phyloP scores from a whole-genome alignment of 768 basidiomycete genomes.

The Naematelia encephala region DNA sequence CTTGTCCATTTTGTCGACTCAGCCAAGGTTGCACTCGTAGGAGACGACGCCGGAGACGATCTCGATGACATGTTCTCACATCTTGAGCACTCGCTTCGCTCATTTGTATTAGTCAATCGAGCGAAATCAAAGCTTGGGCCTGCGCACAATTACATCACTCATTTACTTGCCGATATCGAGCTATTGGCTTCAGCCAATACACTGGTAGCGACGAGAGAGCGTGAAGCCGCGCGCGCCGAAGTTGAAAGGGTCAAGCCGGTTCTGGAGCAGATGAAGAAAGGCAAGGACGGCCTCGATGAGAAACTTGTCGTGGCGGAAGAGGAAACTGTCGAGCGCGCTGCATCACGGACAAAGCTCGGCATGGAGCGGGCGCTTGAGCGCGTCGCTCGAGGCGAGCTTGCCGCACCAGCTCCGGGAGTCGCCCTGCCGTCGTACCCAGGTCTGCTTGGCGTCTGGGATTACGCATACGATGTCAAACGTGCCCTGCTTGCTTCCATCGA shows the following conservation, averaged over 20 bases:
- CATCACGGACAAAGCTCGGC: conserved; percentile 58
- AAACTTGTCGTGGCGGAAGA: conserved; percentile 78
- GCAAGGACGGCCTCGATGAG: conserved; percentile 72
- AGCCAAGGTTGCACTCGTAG: conserved; percentile 54
- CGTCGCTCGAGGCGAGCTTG: conserved; percentile 71
- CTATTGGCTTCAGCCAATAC: conserved; percentile 80
- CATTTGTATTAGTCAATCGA: conserved; percentile 92
- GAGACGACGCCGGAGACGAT: conserved; percentile 56
- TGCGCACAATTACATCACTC: conserved; percentile 81
- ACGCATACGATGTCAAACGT: conserved; percentile 72
- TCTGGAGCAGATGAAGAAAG: conserved; percentile 78
- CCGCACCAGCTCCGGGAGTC: conserved; percentile 28
- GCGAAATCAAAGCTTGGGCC: conserved; percentile 95
- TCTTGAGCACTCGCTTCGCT: conserved; percentile 82
- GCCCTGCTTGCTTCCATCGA: conserved; percentile 78
- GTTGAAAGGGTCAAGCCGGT: conserved; percentile 70
- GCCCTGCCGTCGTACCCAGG: conserved; percentile 77
- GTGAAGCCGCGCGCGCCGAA: conserved; percentile 67
- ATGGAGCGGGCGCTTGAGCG: conserved; percentile 69
- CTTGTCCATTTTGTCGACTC: conserved; percentile 99
- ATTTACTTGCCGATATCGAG: conserved; percentile 86
- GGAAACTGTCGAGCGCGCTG: conserved; percentile 59
- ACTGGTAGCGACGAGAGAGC: conserved; percentile 76
- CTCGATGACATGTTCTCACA: conserved; percentile 65
- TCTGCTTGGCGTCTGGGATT: conserved; percentile 76